These are phyloP conservation scores for Suhomyces taliae DNA, from an alignment of 1,139 yeast genomes.

Conservation along the genomic window DNA sequence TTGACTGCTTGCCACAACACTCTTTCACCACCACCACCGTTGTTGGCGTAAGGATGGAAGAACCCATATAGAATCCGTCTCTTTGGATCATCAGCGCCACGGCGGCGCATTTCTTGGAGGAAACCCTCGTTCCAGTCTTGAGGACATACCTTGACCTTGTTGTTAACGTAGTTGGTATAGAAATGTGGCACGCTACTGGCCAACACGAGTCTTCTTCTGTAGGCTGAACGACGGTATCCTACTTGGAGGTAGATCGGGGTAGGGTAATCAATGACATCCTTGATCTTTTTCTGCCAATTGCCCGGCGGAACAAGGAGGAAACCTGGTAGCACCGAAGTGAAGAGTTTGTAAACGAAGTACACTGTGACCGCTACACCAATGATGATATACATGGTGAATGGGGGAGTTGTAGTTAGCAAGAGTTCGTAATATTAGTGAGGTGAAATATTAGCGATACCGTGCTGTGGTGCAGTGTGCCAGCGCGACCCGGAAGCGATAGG, in stretches of 20 bases:
- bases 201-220: conserved; percentile 53
- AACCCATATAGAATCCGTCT: conserved; percentile 67
- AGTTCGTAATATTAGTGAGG: neutral
- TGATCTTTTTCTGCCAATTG: conserved; percentile 43
- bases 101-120: conserved; percentile 30
- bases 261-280: conserved; percentile 32
- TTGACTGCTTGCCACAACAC: conserved; percentile 94
- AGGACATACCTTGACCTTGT: conserved; percentile 38
- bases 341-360: conserved; percentile 17
- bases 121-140: conserved; percentile 32
- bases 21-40: conserved; percentile 98
- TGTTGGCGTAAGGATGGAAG: conserved; percentile 94
- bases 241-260: conserved; percentile 39
- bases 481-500: neutral
- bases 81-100: conserved; percentile 37
- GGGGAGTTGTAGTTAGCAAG: neutral
- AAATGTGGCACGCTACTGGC: conserved; percentile 50
- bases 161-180: conserved; percentile 45
- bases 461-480: no score
- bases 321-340: conserved; percentile 33
- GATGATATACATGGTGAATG: conserved; percentile 3
- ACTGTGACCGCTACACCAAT: conserved; percentile 10
- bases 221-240: conserved; percentile 43
- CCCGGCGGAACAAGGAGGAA: conserved; percentile 47
- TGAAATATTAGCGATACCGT: neutral